These are phyloP conservation scores for Ceratocystis alfenasii DNA, from an alignment of 2,329 filamentous ascomycete genomes.

Conservation along the genomic window DNA sequence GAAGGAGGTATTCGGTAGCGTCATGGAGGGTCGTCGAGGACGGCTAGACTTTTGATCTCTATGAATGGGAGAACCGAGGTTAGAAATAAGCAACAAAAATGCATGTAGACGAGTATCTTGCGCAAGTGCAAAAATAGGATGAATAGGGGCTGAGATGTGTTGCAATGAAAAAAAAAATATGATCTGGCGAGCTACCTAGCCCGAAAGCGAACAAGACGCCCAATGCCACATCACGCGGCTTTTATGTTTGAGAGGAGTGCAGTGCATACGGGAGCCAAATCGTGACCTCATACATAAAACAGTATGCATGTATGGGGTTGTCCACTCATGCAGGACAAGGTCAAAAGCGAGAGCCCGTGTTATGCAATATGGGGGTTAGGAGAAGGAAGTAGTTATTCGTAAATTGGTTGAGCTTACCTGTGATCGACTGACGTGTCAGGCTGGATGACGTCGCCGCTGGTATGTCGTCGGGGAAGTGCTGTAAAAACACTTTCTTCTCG, in stretches of 20 bases:
- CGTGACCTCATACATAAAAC: neutral
- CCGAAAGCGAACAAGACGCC: neutral
- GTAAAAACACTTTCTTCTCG: conserved; percentile 20
- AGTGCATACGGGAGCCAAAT: neutral
- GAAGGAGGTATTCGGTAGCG: conserved; percentile 23
- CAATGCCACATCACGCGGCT: conserved; percentile 1
- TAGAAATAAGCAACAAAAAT: neutral
- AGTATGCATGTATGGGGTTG: neutral
- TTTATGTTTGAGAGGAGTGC: conserved; percentile 1
- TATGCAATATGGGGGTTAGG: too few species aligned
- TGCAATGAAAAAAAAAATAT: neutral
- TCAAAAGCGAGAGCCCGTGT: neutral
- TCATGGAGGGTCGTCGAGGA: conserved; percentile 47
- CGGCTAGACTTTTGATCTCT: conserved; percentile 52
- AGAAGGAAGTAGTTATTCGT: too few species aligned
- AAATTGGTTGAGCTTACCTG: neutral
- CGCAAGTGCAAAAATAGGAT: conserved; percentile 31
- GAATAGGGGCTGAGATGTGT: neutral
- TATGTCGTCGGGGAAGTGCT: conserved; percentile 20
- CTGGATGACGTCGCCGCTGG: neutral
- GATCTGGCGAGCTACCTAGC: neutral
- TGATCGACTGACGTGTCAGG: conserved; percentile 4
- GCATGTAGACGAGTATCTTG: neutral
- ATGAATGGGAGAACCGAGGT: conserved; percentile 13
- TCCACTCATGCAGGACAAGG: neutral